Evolutionary conservation across 805 yeast species (phyloP), one percentile per base, ranked within the genome.

Genomic region (Metschnikowia drakensbergensis): DNA sequence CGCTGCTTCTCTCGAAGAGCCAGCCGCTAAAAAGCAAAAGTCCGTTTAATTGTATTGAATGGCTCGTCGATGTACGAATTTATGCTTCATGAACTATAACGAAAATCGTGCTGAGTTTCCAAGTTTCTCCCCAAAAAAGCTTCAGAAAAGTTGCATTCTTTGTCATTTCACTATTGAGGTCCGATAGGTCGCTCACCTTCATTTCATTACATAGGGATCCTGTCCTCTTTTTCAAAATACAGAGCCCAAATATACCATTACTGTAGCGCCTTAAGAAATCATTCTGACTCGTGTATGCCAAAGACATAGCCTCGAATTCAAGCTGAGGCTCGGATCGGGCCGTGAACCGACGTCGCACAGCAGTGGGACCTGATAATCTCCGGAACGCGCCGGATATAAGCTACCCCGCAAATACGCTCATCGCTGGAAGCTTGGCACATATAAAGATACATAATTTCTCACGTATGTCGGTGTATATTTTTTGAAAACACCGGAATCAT

Each of bases 11-110:
- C 44, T 46, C 27, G 67, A 55, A 17, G 69, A 65, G 54, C 73
- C 71, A 44, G 71, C 63, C 41, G 46, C 70, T 26, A 73, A 74
- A 60, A 71, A 64, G 56, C 74, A 69, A 58, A 70, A 65, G 54
- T 49, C 64, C 36, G 66, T 58, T 50, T 62, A 57, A 55, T 27
- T 42, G 37, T 32, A 34, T 25, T 26, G 45, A 37, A 29, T 31
- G 50, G 41, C 42, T 47, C 46, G 23, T 32, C 45, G 23, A 31
- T 42, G 46, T 9, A n/a, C 32, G 49, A 42, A 40, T 47, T 42
- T 26, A 37, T 45, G 25, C 41, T 37, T 13, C 45, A 46, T 41
- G 37, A 35, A 35, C 40, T 37, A 23, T 36, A 22, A 47, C 49
- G 44, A 42, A 42, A 37, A 45, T 35, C 50, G 35, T 37, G 50